Evolutionary conservation across 148 eudicot species (phyloP).

Genomic region (Cornus suecica): DNA sequence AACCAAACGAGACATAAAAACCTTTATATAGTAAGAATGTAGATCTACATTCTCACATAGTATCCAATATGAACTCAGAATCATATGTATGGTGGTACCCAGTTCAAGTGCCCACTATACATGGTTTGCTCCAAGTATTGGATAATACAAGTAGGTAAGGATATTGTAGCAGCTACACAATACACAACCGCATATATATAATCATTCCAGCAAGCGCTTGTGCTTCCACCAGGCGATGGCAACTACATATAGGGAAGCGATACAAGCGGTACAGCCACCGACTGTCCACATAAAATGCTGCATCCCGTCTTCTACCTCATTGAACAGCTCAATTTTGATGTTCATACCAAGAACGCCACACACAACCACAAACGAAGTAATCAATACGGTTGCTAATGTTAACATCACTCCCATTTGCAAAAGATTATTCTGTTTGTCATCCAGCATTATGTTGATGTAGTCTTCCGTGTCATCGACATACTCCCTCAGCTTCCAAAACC

Average conservation of each 20-base stretch:
- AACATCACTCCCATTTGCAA: constrained; percentile 98
- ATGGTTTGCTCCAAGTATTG: neutral
- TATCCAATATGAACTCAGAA: neutral
- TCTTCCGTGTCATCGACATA: constrained; percentile 99
- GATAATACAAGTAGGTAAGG: neutral
- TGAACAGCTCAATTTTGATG: constrained; percentile 61
- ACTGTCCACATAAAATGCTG: constrained; percentile 79
- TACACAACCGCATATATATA: neutral
- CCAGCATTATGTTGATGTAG: constrained; percentile 96
- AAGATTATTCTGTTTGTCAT: constrained; percentile 95
- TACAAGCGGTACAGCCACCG: constrained; percentile 69
- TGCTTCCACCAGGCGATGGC: constrained; percentile 93
- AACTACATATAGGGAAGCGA: constrained; percentile 59
- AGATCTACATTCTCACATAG: neutral
- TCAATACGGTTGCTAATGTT: constrained; percentile 81
- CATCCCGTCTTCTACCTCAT: constrained; percentile 31
- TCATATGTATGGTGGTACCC: neutral
- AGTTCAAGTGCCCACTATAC: neutral
- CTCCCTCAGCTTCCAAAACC: constrained; percentile 66
- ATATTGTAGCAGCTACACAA: neutral
- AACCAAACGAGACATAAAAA: too few relatives aligned
- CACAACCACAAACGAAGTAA: constrained; percentile 86
- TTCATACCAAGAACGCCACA: constrained; percentile 92
- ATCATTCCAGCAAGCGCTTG: constrained; percentile 78
- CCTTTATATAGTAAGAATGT: too few relatives aligned